Percentiles rank a stretch among this genome's conserved stretches.
These are phyloP conservation scores for Fusarium sp. DNA, from an alignment of 2,329 filamentous ascomycete species.

Conservation along the genomic window DNA sequence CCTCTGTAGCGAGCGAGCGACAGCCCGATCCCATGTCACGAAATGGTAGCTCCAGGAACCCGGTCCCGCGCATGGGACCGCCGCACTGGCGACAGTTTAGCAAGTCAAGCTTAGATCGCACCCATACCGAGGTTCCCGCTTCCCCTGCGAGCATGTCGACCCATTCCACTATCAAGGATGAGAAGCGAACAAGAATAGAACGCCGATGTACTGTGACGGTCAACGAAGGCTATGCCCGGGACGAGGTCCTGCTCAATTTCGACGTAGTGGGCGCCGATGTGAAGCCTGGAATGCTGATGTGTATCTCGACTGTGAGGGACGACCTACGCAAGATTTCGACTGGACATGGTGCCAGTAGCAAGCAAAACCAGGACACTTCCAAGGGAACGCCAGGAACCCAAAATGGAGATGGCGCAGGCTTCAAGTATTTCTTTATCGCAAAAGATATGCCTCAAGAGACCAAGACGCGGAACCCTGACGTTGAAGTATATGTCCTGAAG, in stretches of 20 bases:
- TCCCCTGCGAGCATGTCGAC: conserved; percentile 65
- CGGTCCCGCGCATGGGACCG: conserved; percentile 58
- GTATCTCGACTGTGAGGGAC: conserved; percentile 72
- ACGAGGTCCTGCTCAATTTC: conserved; percentile 84
- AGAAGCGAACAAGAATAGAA: conserved; percentile 54
- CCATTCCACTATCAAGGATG: conserved; percentile 60
- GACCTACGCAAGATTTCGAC: conserved; percentile 57
- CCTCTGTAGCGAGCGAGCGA: conserved; percentile 39
- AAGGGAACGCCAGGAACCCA: conserved; percentile 40
- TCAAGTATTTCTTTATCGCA: conserved; percentile 76
- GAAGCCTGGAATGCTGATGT: conserved; percentile 76
- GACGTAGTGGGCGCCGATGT: conserved; percentile 75
- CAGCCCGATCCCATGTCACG: conserved; percentile 46
- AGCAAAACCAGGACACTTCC: conserved; percentile 48
- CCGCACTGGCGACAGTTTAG: conserved; percentile 67
- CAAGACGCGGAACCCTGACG: conserved; percentile 70
- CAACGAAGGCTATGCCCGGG: conserved; percentile 80
- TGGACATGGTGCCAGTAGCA: conserved; percentile 50
- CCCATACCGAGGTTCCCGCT: conserved; percentile 54
- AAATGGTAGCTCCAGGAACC: conserved; percentile 46
- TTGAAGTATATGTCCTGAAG: conserved; percentile 81
- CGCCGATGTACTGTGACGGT: conserved; percentile 67
- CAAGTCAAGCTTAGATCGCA: conserved; percentile 60
- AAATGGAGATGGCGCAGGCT: conserved; percentile 46
- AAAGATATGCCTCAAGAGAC: conserved; percentile 78